Conservation (phyloP, 345 rosid genomes). For the Raphanus raphanistrum region DNA sequence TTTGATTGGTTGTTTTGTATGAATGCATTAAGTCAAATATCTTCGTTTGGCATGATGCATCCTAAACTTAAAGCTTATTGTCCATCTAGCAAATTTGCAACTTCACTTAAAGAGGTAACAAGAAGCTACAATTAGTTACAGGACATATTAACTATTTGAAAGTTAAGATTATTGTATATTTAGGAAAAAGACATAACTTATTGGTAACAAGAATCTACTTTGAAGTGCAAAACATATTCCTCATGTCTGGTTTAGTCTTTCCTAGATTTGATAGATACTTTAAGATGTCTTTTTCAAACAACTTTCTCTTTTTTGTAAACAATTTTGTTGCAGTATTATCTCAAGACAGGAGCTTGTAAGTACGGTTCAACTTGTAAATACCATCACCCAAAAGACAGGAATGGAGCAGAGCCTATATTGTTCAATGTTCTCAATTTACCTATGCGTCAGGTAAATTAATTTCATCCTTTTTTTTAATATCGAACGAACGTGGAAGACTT, state of each 20-base stretch:
- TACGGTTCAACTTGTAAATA: conserved; percentile 82
- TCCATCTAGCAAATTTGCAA: not conserved
- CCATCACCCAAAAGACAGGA: conserved; percentile 86
- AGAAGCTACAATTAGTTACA: not conserved
- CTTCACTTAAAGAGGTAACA: not conserved
- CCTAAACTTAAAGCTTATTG: not conserved
- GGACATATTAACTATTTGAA: not conserved
- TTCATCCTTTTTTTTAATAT: no score
- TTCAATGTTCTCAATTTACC: conserved; percentile 70
- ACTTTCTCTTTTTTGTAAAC: no score
- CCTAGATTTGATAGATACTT: not conserved
- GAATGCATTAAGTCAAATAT: not conserved
- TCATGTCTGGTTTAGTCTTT: conserved; percentile 26
- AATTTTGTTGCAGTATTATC: conserved; percentile 55
- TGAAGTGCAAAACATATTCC: conserved; percentile 15
- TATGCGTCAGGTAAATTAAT: conserved; percentile 65
- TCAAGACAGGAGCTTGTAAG: conserved; percentile 86
- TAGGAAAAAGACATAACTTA: not conserved
- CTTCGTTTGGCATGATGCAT: not conserved
- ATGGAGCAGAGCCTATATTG: conserved; percentile 71
- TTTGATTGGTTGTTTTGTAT: not conserved
- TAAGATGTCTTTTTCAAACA: not conserved
- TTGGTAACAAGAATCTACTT: conserved; percentile 20
- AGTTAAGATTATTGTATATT: not conserved
- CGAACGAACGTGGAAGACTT: no score